A percentile compares a stretch with the other conserved stretches of the same genome.
These are phyloP conservation scores for Aspergillus sp. DNA, from an alignment of 2,329 filamentous ascomycete species.

Conservation along the genomic window DNA sequence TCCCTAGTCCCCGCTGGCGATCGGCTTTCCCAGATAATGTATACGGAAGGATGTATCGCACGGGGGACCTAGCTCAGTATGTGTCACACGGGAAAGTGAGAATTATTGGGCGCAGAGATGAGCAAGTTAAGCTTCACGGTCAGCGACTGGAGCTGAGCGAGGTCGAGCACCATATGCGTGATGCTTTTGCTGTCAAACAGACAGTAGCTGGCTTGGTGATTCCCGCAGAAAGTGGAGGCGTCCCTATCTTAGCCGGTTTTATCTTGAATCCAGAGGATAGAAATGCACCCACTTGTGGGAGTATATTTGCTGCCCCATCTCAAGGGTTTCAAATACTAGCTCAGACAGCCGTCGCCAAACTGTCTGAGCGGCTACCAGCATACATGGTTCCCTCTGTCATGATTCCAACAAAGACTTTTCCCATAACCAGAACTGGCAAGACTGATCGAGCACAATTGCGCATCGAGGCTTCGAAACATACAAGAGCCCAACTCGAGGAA, in stretches of 20 bases:
- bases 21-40: constrained; percentile 4
- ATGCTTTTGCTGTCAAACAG: background rate
- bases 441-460: background rate
- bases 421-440: background rate
- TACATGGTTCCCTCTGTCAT: background rate
- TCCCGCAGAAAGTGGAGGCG: background rate
- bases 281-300: background rate
- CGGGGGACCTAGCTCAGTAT: constrained; percentile 31
- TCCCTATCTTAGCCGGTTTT: background rate
- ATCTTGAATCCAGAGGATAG: background rate
- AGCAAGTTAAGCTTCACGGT: constrained; percentile 20
- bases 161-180: constrained; percentile 19
- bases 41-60: constrained; percentile 25
- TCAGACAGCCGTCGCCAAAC: background rate
- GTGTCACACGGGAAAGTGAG: constrained; percentile 18
- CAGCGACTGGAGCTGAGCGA: constrained; percentile 29
- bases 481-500: background rate
- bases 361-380: background rate
- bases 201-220: background rate
- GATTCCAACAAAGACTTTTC: background rate
- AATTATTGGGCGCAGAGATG: constrained; percentile 12
- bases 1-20: constrained; percentile 23
- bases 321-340: background rate
- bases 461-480: background rate
- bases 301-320: background rate